Evolutionary conservation across 2,329 filamentous ascomycete genomes (phyloP), one percentile per base, ranked within the genome.

Genomic region (Penicillium aurantiogriseum): DNA sequence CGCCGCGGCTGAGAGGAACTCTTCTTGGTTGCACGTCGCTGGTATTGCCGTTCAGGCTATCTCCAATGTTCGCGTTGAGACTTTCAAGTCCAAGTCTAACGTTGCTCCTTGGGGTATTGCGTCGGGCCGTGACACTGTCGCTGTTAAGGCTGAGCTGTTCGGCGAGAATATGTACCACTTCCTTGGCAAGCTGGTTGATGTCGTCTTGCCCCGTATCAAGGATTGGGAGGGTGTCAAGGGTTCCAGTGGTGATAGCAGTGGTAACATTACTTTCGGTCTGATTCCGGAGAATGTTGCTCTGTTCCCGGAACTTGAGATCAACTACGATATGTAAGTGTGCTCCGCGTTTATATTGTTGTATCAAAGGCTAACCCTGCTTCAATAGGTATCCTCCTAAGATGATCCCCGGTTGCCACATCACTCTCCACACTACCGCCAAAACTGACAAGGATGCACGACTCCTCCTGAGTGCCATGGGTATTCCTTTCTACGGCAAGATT

Each of bases 171-270:
- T 95, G 69, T 90, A 91, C 62, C 88, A 97, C 74, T 97, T 99
- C 74, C 72, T 99, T 44, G 89, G 93, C 69, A 96, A 96, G 79
- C 81, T 92, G 65, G 82, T 97, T 54, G 91, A 96, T 72, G 81
- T 97, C 9, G 92, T 99, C 6, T 83, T 97, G 72, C 94, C 94
- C 39, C 90, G 88, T 71, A 95, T 99, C 77, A 99, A 97, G 81
- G 94, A 99, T 67, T 99, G 91, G 89, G 85, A 85, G 55, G 94
- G 94, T 58, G 80, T 90, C n/a, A 84, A 84, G 66, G 87, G 86
- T 48, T 84, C 80, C 43, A 90, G 90, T 39, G 94, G 94, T 70
- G 94, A 99, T 74, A 87, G 86, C 70, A 88, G 88, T 60, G 94
- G 94, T 38, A 97, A 97, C 74, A 83, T 99, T 65, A 83, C 82